These are phyloP conservation scores for Pyrenophora graminea DNA, from an alignment of 2,329 filamentous ascomycete genomes.

Conservation along the genomic window DNA sequence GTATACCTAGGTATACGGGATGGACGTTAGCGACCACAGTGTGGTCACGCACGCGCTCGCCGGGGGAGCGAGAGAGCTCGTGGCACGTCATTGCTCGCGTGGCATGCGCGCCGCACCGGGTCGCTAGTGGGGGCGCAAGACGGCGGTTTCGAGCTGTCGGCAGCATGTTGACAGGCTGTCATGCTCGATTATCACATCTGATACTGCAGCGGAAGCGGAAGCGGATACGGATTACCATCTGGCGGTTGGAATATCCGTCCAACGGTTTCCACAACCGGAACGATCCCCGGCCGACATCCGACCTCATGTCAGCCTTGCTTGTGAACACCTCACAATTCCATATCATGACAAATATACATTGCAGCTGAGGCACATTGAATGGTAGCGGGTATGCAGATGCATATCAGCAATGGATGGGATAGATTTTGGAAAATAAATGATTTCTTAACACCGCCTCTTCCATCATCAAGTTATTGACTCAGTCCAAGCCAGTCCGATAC, in stretches of 20 bases:
- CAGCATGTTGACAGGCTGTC: neutral
- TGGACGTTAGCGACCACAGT: neutral
- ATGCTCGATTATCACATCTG: neutral
- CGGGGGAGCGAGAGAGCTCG: slow-evolving; percentile 1
- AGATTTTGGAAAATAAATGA: too few relatives aligned
- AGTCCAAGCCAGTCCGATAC: too few relatives aligned
- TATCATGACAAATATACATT: too few relatives aligned
- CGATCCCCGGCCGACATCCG: neutral
- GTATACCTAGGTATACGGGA: neutral
- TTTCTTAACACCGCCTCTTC: too few relatives aligned
- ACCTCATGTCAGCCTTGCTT: neutral
- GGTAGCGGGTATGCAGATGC: neutral
- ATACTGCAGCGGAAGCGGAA: neutral
- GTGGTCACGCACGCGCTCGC: slow-evolving; percentile 17
- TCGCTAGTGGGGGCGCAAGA: neutral
- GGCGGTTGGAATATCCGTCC: neutral
- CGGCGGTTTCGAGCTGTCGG: neutral
- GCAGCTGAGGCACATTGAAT: neutral
- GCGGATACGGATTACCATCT: neutral
- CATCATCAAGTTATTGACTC: too few relatives aligned
- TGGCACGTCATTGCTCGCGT: slow-evolving; percentile 16
- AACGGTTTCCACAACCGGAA: slow-evolving; percentile 1
- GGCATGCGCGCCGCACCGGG: slow-evolving; percentile 15
- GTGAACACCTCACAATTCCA: neutral
- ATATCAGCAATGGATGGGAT: too few relatives aligned